Evolutionary conservation across 768 basidiomycete genomes (phyloP), one percentile per base, ranked within the genome.

Genomic region (Mycena chlorophos): DNA sequence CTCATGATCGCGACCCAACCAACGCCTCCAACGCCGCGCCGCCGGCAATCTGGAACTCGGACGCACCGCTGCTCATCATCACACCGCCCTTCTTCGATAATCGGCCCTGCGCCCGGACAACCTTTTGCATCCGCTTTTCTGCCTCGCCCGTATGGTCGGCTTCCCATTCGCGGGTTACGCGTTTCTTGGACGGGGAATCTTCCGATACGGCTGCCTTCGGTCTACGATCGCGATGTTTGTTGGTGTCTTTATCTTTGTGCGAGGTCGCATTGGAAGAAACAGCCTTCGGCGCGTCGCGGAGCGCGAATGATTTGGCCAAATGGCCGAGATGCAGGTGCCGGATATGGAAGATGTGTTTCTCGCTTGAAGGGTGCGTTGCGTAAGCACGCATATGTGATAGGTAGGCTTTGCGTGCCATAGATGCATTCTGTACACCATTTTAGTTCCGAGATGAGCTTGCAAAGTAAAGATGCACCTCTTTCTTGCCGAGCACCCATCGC

Each of bases 341-440:
- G 56, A 98, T 86, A 71, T 98, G 95, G 77, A 99, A 99, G 50
- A 98, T 91, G 61, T 93, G 87, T 66, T 98, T 99, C 71, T 98
- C 97, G 57, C 87, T 86, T 16, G 89, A 82, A 0, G 97, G 95
- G 73, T 99, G 97, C 0, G 97, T 99, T 27, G 97, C 89, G 70
- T 98, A 99, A 0, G 97, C 97, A 51, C 96, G 84, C 76, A 98
- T 86, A 69, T 96, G 94, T 0, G 96, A 97, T 30, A 85, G 77
- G 74, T 88, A 99, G 0, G 94, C 97, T 63, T 81, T 88, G 26
- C 91, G 84, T 17, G 97, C 94, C 16, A 87, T 68, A 14, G 78
- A 77, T 13, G 84, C 77, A 65, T 95, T 87, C 97, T 98, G 57
- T 2, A 56, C 8, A 19, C 17, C 17, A 34, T 34, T 34, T 34